phyloP scores from a whole-genome alignment of 768 basidiomycete species.

The Cyathus striatus region DNA sequence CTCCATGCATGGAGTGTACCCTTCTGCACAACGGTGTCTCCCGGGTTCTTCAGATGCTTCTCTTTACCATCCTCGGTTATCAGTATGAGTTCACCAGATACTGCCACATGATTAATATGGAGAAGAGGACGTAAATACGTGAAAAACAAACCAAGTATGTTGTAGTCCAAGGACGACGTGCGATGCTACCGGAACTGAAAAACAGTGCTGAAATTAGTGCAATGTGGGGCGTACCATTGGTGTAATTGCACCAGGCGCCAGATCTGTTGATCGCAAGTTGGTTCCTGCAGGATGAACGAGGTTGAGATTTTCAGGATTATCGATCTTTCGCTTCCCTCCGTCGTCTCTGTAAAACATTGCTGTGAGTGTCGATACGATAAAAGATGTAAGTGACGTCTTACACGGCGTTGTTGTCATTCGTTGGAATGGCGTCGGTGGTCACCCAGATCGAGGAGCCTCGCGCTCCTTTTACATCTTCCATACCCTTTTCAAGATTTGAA shows the following conservation, averaged over 20 bases:
- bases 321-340: constrained; percentile 36
- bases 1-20: constrained; percentile 61
- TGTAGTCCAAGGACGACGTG: constrained; percentile 57
- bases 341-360: constrained; percentile 34
- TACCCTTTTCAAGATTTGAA: too few species aligned
- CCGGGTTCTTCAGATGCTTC: constrained; percentile 45
- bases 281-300: constrained; percentile 40
- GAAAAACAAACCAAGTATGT: constrained; percentile 43
- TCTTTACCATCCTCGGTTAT: constrained; percentile 54
- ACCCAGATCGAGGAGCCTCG: constrained; percentile 40
- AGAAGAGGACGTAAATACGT: neutral
- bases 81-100: constrained; percentile 50
- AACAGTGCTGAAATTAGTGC: neutral
- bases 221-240: constrained; percentile 41
- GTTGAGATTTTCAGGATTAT: constrained; percentile 32
- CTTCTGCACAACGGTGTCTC: constrained; percentile 51
- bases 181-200: constrained; percentile 25
- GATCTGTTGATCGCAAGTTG: constrained; percentile 46
- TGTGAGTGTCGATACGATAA: neutral
- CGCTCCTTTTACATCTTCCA: constrained; percentile 27
- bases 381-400: constrained; percentile 11
- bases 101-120: constrained; percentile 20
- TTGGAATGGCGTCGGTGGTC: constrained; percentile 43
- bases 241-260: constrained; percentile 44
- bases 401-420: constrained; percentile 48